Percentiles rank a stretch among this genome's conserved stretches.
Conservation (phyloP, 2,329 filamentous ascomycete species). For the Chaetoscypha palmicola region DNA sequence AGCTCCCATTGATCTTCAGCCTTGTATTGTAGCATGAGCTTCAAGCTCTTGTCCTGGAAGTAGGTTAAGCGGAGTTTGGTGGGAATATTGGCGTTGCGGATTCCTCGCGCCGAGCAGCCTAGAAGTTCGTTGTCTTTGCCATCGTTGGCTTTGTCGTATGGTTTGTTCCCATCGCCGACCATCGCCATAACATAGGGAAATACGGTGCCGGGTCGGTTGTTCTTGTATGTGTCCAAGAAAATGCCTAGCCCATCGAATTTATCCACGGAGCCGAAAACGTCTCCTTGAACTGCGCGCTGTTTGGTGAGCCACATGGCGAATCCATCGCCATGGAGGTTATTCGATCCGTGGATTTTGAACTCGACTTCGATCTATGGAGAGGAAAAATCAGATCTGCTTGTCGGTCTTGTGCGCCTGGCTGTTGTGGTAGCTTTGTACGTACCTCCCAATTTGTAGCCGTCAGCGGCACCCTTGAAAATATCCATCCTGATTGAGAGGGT, state of each 20-base stretch:
- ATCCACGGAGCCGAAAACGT: slow-evolving; percentile 83
- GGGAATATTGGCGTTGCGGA: slow-evolving; percentile 70
- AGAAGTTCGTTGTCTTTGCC: slow-evolving; percentile 90
- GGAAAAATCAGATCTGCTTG: background rate
- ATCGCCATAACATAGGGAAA: slow-evolving; percentile 99
- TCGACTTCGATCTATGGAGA: slow-evolving; percentile 71
- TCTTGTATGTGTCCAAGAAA: slow-evolving; percentile 98
- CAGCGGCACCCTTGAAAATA: slow-evolving; percentile 88
- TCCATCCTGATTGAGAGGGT: slow-evolving; percentile 84
- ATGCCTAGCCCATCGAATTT: slow-evolving; percentile 89
- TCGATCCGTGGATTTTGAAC: slow-evolving; percentile 85
- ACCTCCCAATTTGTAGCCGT: slow-evolving; percentile 98
- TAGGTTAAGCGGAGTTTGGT: slow-evolving; percentile 88
- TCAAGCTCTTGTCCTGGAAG: slow-evolving; percentile 90
- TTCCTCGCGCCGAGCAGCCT: slow-evolving; percentile 88
- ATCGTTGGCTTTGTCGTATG: slow-evolving; percentile 89
- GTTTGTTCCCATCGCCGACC: slow-evolving; percentile 83
- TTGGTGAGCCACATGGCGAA: slow-evolving; percentile 98
- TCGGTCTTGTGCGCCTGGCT: background rate
- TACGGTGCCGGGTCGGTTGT: slow-evolving; percentile 89
- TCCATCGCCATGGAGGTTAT: slow-evolving; percentile 89
- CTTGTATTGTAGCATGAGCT: slow-evolving; percentile 92
- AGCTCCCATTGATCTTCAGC: slow-evolving; percentile 76
- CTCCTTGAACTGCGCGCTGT: slow-evolving; percentile 71
- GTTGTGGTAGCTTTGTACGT: slow-evolving; percentile 17